phyloP scores from a whole-genome alignment of 148 eudicot species.

The Pharnaceum exiguum region DNA sequence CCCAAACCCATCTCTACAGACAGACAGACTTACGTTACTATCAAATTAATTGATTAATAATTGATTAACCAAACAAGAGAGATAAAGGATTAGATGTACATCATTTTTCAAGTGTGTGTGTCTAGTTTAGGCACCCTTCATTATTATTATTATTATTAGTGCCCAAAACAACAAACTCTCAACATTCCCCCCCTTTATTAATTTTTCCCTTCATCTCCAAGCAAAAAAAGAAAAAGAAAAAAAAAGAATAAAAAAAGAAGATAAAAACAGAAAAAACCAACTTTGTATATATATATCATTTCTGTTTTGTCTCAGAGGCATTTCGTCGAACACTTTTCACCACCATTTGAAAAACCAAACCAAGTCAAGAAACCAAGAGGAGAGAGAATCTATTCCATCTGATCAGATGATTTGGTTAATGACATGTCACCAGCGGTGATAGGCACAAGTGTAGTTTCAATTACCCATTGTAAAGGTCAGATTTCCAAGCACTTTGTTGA shows the following conservation, averaged over 20 bases:
- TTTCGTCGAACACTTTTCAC: slow-evolving; percentile 29
- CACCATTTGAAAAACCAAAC: slow-evolving; percentile 13
- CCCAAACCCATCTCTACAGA: too few relatives aligned
- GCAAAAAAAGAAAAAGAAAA: too few relatives aligned
- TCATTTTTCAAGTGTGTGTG: too few relatives aligned
- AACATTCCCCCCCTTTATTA: background rate
- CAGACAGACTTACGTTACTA: too few relatives aligned
- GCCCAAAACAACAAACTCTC: background rate
- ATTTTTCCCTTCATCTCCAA: slow-evolving; percentile 17
- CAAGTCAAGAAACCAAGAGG: background rate
- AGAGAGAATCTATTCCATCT: background rate
- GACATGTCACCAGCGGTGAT: slow-evolving; percentile 38
- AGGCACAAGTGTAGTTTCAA: slow-evolving; percentile 16
- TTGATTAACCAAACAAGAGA: slow-evolving; percentile 12
- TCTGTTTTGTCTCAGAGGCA: slow-evolving; percentile 21
- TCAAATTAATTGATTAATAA: background rate
- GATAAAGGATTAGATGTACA: background rate
- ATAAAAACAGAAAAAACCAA: too few relatives aligned
- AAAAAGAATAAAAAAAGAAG: too few relatives aligned
- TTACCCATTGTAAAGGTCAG: slow-evolving; percentile 21
- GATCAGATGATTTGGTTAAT: slow-evolving; percentile 26
- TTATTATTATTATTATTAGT: too few relatives aligned
- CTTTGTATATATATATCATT: background rate
- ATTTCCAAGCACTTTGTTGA: slow-evolving; percentile 1
- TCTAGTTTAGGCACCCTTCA: background rate